These are phyloP conservation scores for Candida loeiensis DNA, from an alignment of 805 yeast genomes.

Conservation along the genomic window DNA sequence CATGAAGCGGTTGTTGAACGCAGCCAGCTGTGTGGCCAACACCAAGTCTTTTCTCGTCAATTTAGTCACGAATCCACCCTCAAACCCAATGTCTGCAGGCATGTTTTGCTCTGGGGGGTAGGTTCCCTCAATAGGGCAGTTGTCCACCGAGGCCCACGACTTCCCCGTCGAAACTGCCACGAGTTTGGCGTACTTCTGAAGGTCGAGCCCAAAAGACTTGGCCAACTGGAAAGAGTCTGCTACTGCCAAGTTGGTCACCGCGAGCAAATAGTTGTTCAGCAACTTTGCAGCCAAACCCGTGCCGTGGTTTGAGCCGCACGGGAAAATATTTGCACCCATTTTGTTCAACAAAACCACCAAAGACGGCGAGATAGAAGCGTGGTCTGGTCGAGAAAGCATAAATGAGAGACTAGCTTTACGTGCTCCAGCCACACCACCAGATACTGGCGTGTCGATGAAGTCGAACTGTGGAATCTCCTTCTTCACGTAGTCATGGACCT, in stretches of 20 bases:
- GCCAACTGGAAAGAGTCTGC: slow-evolving; percentile 56
- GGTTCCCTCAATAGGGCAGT: slow-evolving; percentile 51
- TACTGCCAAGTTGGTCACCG: slow-evolving; percentile 51
- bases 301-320: slow-evolving; percentile 48
- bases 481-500: slow-evolving; percentile 34
- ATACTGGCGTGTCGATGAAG: slow-evolving; percentile 54
- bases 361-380: slow-evolving; percentile 25
- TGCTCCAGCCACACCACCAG: slow-evolving; percentile 56
- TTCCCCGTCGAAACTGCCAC: slow-evolving; percentile 52
- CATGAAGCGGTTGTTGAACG: slow-evolving; percentile 30
- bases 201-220: slow-evolving; percentile 44
- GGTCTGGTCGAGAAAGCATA: slow-evolving; percentile 43
- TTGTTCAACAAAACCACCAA: slow-evolving; percentile 29
- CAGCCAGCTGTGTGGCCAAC: slow-evolving; percentile 39
- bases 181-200: slow-evolving; percentile 44
- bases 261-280: slow-evolving; percentile 51
- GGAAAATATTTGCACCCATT: slow-evolving; percentile 49
- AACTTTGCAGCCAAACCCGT: slow-evolving; percentile 53
- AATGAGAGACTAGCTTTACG: slow-evolving; percentile 48
- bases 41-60: slow-evolving; percentile 44
- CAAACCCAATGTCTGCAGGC: slow-evolving; percentile 44
- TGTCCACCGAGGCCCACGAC: slow-evolving; percentile 53
- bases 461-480: slow-evolving; percentile 32
- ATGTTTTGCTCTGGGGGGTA: slow-evolving; percentile 35
- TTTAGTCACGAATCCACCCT: slow-evolving; percentile 49